Conservation (phyloP, 2,329 filamentous ascomycete genomes). For the Elsinoe perseae region DNA sequence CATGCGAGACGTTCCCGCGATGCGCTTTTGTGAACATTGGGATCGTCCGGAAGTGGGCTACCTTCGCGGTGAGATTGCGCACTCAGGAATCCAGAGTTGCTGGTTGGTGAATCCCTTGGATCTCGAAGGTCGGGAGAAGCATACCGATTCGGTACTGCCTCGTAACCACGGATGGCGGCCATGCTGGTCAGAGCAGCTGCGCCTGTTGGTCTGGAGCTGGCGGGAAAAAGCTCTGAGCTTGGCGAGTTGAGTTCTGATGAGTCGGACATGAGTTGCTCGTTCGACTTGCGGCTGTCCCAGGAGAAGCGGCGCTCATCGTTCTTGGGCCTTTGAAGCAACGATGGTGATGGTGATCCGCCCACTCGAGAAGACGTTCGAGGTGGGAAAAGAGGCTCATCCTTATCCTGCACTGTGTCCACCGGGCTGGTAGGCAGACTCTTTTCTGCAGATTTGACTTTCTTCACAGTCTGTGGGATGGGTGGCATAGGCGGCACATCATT, state of each 20-base stretch:
- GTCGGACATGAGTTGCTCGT: conserved; percentile 26
- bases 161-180: conserved; percentile 17
- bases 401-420: conserved; percentile 20
- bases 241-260: conserved; percentile 14
- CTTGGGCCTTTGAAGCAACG: conserved; percentile 1
- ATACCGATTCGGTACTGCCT: conserved; percentile 18
- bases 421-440: background rate
- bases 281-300: conserved; percentile 25
- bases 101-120: conserved; percentile 15
- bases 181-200: conserved; percentile 16
- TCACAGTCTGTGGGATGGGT: conserved; percentile 17
- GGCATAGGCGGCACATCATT: conserved; percentile 22
- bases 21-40: background rate
- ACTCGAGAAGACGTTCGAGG: conserved; percentile 28
- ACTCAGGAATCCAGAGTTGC: conserved; percentile 11
- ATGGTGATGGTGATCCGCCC: conserved; percentile 23
- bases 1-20: conserved; percentile 13
- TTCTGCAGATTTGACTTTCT: conserved; percentile 13
- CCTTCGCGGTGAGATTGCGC: conserved; percentile 14
- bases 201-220: conserved; percentile 14
- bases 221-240: conserved; percentile 13
- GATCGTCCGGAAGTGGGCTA: conserved; percentile 15
- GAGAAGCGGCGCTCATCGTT: conserved; percentile 26
- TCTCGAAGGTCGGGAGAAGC: conserved; percentile 15
- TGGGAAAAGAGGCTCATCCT: conserved; percentile 29